These are phyloP conservation scores for Isatis lusitanica DNA, from an alignment of 441 rosid species.

Conservation along the genomic window DNA sequence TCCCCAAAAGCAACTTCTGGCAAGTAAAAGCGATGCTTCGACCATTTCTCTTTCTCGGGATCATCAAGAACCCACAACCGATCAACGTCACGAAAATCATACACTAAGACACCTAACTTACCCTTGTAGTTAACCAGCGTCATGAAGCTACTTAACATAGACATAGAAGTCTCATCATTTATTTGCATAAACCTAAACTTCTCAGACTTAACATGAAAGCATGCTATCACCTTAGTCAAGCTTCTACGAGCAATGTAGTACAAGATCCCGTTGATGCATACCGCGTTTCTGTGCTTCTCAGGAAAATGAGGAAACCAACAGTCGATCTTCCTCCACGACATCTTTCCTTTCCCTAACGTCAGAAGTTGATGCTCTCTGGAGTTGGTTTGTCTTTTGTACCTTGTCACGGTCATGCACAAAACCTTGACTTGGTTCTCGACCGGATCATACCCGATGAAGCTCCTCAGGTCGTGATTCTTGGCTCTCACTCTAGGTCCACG, in stretches of 20 bases:
- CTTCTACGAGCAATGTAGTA: background rate
- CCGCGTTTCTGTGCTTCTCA: background rate
- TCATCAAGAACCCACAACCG: conserved; percentile 16
- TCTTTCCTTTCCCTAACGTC: background rate
- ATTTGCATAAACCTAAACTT: background rate
- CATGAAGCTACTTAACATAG: background rate
- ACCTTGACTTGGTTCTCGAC: background rate
- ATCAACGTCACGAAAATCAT: background rate
- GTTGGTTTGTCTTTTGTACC: background rate
- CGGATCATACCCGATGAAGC: conserved; percentile 25
- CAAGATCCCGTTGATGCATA: conserved; percentile 4
- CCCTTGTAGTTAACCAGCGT: conserved; percentile 1
- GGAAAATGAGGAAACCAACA: background rate
- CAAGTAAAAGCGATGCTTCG: background rate
- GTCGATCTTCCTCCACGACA: conserved; percentile 5
- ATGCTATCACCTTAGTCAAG: background rate
- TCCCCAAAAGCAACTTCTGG: background rate
- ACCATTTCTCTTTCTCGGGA: background rate
- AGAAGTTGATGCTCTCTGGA: conserved; percentile 9
- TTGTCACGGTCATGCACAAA: conserved; percentile 6
- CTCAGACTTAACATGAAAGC: conserved; percentile 23
- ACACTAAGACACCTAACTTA: background rate
- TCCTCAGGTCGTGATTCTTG: background rate
- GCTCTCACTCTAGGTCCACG: background rate
- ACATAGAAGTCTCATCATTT: background rate